Base-by-base conservation (phyloP, 2,329 filamentous ascomycete genomes). In the Neoarthrinium moseri region DNA sequence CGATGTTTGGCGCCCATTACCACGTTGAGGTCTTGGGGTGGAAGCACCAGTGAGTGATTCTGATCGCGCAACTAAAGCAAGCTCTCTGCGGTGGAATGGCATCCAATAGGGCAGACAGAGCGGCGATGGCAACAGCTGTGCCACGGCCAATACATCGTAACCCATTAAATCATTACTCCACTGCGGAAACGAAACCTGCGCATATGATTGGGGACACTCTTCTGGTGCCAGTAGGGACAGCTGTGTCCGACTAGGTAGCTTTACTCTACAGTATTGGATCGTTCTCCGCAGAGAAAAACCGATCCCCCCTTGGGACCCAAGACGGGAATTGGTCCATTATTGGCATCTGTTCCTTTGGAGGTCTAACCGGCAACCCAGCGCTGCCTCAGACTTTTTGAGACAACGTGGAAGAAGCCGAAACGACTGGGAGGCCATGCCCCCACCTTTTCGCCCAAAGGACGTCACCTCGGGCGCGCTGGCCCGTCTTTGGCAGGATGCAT, bases 361-460 rank as follows among this genome's bases (percentile, higher is more conserved):
- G 26, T 43, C 37, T 22, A 30, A 24, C 29, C 39, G 39, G 39
- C 39, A 21, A 20, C 26, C 39, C 39, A 33, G 39, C 39, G 26
- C 39, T 36, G 21, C 21, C 17, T 27, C 30, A 35, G 17, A 32
- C 35, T 22, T 24, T 45, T 45, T 45, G 43, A 45, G 43, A 45
- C 43, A 45, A 33, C 8, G 43, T 45, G 43, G 43, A 39, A 45
- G 43, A 38, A 45, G 39, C 23, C 43, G 43, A 45, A 45, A 45
- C 43, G 33, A 22, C n/a, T 26, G 22, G 27, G 30, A 22, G 12
- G 24, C 39, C 15, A 20, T 10, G 43, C 35, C 43, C 43, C 43
- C 43, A 45, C 43, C 43, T 45, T 39, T 37, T 15, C 17, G 10
- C 12, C 10, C 43, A 5, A 23, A 15, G 21, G 22, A 20, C n/a